Conservation (phyloP, 441 rosid genomes). For the Raphanus hybrid region DNA sequence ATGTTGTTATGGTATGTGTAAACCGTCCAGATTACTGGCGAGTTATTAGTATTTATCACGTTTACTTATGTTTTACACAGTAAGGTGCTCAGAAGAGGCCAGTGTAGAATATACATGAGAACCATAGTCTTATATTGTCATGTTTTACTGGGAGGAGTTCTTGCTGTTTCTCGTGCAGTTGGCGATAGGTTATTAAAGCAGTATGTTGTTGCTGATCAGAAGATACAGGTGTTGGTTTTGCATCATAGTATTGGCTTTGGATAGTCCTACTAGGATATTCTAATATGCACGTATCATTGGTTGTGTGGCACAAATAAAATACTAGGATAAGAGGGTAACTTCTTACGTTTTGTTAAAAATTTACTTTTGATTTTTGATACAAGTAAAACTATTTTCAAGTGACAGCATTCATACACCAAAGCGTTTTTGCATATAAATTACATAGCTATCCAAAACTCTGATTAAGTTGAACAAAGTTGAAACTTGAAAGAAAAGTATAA, state of each 20-base stretch:
- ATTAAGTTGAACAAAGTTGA: not conserved
- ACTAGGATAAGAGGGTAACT: not conserved
- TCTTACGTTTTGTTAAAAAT: not conserved
- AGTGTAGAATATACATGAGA: not conserved
- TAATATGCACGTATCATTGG: not conserved
- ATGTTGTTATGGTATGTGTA: not conserved
- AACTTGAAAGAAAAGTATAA: slow-evolving; percentile 8
- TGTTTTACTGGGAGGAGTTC: slow-evolving; percentile 69
- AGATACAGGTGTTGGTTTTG: slow-evolving; percentile 65
- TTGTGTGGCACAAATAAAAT: not conserved
- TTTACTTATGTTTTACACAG: not conserved
- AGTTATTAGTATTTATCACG: not conserved
- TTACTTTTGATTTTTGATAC: not conserved
- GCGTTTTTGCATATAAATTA: not conserved
- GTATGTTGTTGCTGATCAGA: slow-evolving; percentile 96
- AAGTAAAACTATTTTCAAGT: not conserved
- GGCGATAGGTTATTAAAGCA: slow-evolving; percentile 95
- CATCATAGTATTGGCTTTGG: not conserved
- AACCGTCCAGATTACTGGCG: not conserved
- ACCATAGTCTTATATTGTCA: not conserved
- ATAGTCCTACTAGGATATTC: not conserved
- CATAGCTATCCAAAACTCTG: slow-evolving; percentile 5
- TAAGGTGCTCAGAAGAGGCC: slow-evolving; percentile 13
- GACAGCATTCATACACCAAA: not conserved
- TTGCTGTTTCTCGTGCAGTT: slow-evolving; percentile 98